A percentile compares a stretch with the other conserved stretches of the same genome.
Evolutionary conservation across 345 rosid species (phyloP).

Genomic region (Pelargonium nanum): DNA sequence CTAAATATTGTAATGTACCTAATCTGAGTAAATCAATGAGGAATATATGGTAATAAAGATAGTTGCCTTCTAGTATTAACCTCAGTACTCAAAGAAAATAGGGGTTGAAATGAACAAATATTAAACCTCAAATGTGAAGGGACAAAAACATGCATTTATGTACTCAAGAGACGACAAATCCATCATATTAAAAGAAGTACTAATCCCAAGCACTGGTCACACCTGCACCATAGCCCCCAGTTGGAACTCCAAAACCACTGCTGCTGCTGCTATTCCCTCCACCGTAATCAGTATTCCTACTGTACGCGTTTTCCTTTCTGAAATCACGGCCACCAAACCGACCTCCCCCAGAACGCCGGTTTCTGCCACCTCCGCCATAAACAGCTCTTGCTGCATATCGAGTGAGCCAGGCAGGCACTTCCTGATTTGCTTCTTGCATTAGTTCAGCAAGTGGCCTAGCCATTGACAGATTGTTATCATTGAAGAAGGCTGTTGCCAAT

Average conservation of each 20-base stretch:
- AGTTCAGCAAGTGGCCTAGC: slow-evolving; percentile 20
- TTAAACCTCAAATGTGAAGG: background rate
- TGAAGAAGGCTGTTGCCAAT: slow-evolving; percentile 28
- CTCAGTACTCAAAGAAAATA: too few relatives aligned
- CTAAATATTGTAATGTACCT: too few relatives aligned
- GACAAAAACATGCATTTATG: background rate
- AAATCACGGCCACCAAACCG: slow-evolving; percentile 27
- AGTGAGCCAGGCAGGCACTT: slow-evolving; percentile 29
- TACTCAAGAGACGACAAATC: background rate
- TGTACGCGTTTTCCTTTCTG: slow-evolving; percentile 16
- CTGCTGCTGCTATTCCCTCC: too few relatives aligned
- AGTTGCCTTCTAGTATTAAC: too few relatives aligned
- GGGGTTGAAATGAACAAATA: too few relatives aligned
- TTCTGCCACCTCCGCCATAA: slow-evolving; percentile 14
- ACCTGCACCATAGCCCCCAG: background rate
- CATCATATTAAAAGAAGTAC: background rate
- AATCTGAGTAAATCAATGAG: too few relatives aligned
- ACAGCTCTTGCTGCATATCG: slow-evolving; percentile 18
- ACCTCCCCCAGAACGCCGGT: slow-evolving; percentile 21
- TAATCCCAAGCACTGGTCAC: slow-evolving; percentile 1
- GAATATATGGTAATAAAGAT: too few relatives aligned
- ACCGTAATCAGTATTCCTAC: slow-evolving; percentile 4
- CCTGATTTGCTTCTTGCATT: slow-evolving; percentile 27
- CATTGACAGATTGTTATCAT: slow-evolving; percentile 18
- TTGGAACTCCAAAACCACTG: background rate